These are phyloP conservation scores for Triglochin maritima DNA, from an alignment of 106 monocot species.

Conservation along the genomic window DNA sequence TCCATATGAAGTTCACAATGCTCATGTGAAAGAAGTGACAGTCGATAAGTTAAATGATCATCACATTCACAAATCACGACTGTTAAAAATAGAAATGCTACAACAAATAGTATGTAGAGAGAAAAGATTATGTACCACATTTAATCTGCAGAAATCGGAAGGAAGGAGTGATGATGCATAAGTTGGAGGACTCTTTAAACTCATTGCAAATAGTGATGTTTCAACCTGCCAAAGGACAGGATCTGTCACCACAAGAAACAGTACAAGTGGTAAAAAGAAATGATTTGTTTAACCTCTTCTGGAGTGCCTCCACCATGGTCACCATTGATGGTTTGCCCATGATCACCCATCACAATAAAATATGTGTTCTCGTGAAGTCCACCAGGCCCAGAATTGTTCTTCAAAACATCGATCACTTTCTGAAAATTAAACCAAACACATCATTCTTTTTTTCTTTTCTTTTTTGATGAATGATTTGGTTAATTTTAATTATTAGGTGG, in stretches of 20 bases:
- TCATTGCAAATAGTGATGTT: constrained; percentile 90
- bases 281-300: constrained; percentile 50
- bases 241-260: constrained; percentile 1
- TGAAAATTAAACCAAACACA: constrained; percentile 13
- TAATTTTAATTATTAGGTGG: no score
- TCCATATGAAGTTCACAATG: not conserved
- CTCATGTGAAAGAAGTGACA: not conserved
- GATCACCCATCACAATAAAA: constrained; percentile 93
- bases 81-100: no score
- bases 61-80: no score
- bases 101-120: not conserved
- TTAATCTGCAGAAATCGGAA: constrained; percentile 25
- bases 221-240: constrained; percentile 46
- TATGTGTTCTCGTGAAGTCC: constrained; percentile 82
- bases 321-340: constrained; percentile 93
- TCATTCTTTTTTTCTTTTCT: not conserved
- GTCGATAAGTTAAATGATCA: not conserved
- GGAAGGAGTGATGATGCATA: constrained; percentile 46
- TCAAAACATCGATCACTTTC: constrained; percentile 66
- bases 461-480: no score
- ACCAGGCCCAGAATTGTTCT: constrained; percentile 57
- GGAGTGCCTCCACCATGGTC: constrained; percentile 98
- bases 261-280: not conserved
- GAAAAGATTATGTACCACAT: constrained; percentile 12
- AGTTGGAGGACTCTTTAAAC: constrained; percentile 39